Base-by-base conservation (phyloP, 306 rosid genomes). In the Corylus americana region DNA sequence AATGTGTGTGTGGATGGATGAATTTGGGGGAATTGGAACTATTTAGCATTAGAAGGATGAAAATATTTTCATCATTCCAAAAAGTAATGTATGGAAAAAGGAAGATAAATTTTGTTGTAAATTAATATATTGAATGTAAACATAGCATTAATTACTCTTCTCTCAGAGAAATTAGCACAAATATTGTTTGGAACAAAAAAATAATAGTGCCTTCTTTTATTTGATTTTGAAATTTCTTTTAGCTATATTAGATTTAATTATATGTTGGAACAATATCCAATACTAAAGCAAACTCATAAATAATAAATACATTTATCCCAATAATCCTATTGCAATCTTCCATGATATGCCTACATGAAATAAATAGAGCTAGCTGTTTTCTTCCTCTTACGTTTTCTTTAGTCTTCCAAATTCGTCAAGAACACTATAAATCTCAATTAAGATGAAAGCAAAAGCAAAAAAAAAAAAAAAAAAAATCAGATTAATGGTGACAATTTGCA, bases 361-460 rank as follows among this genome's bases (percentile, higher is more conserved):
- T 64, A 35, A n/a, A 22, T 9, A 20, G 9, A 27, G 75, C 69
- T 50, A 70, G 70, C 51, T 74, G 16, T 13, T 61, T 57, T 49
- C 44, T 83, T 77, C 55, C 42, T 62, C 68, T 29, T 62, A 64
- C n/a, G 10, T 5, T 16, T 64, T 64, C 37, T 35, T 35, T 35
- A 64, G 47, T 35, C 70, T 14, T 64, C 70, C 25, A 64, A 13
- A 31, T 63, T 63, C 12, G 70, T 31, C 8, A 17, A 64, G 11
- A 22, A 29, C 53, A 59, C 22, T 20, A 47, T 8, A 22, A 47
- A 20, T 63, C n/a, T 35, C 62, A 31, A 29, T 64, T 16, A 76
- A 27, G 42, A 31, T 48, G 20, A 61, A 75, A 3, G 13, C 4
- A 44, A 7, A 11, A 57, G 18, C 4, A 71, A 47, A n/a, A 17